phyloP scores from a whole-genome alignment of 2,329 filamentous ascomycete species.

The Exophiala bonariae region DNA sequence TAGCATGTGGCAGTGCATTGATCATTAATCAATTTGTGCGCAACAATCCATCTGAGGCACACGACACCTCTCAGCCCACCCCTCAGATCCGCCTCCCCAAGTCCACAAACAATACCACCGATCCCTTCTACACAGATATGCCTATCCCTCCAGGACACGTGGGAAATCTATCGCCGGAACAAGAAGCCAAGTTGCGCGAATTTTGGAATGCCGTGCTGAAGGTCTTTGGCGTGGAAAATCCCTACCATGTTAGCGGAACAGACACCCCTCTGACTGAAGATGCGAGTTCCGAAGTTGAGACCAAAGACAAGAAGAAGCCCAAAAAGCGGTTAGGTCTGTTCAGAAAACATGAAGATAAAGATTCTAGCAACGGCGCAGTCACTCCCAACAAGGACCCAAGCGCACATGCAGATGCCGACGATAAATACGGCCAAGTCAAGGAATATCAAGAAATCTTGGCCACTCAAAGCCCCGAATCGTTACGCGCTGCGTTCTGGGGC shows the following conservation, averaged over 20 bases:
- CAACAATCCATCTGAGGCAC: constrained; percentile 8
- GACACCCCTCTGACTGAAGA: constrained; percentile 28
- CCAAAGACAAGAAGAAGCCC: constrained; percentile 61
- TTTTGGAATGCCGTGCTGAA: constrained; percentile 78
- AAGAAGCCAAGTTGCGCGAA: constrained; percentile 84
- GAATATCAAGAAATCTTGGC: constrained; percentile 80
- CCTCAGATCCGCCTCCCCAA: constrained; percentile 34
- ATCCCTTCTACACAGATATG: constrained; percentile 26
- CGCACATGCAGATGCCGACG: constrained; percentile 59
- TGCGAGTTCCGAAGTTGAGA: constrained; percentile 29
- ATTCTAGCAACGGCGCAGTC: constrained; percentile 37
- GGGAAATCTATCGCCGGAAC: constrained; percentile 83
- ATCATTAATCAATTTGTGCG: constrained; percentile 17
- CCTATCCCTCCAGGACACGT: constrained; percentile 65
- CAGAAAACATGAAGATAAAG: constrained; percentile 49
- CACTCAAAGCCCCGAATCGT: constrained; percentile 72
- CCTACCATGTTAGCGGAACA: constrained; percentile 11
- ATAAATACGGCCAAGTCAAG: constrained; percentile 91
- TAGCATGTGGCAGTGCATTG: constrained; percentile 18
- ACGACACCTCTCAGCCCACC: constrained; percentile 20
- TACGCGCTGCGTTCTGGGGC: constrained; percentile 80
- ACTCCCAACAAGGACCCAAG: constrained; percentile 38
- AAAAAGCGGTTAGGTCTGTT: constrained; percentile 75
- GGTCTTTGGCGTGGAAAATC: constrained; percentile 64
- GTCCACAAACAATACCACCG: constrained; percentile 21